Evolutionary conservation across 768 basidiomycete genomes (phyloP), one percentile per base, ranked within the genome.

Genomic region (Stropharia rugosoannulata): DNA sequence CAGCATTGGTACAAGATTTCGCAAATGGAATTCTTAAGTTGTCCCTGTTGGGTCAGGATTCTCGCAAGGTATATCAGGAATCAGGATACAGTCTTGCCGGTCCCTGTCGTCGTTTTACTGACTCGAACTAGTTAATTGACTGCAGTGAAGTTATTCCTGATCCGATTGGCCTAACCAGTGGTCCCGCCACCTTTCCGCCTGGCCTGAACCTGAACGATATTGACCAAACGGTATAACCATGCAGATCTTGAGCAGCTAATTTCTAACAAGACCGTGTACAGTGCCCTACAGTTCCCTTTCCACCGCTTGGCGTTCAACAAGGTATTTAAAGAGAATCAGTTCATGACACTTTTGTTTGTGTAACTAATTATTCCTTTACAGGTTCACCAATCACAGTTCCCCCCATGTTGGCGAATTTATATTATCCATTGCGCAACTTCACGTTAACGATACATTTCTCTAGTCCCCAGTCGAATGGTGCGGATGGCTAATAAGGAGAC

Each of bases 81-180:
- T 32, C 22, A 3, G 11, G 15, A 29, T 4, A 15, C 1, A 38
- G 13, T 32, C n/a, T 13, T 4, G 5, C 49, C 32, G 10, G 22
- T 16, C 19, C 10, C 43, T 5, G n/a, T 6, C 18, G 18, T 3
- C 13, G 25, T 25, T n/a, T n/a, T 15, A 15, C 16, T 6, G n/a
- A 13, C 15, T n/a, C 63, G 9, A 4, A 32, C 2, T 32, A 32
- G 29, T 5, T 53, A 77, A 50, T 65, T 37, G 77, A 79, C 64
- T 79, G 77, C 62, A 75, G 73, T 1, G 75, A 77, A 18, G 42
- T 78, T 47, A 76, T 79, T 36, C 76, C 77, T 7, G 70, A 18
- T 27, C 54, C 58, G 25, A 58, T 55, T 15, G 54, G 56, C 10
- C 56, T 60, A 43, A 50, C 53, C 3, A 36, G 50, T 38, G 57